Conservation (phyloP, 2,329 filamentous ascomycete species). For the Penicillium sp. region DNA sequence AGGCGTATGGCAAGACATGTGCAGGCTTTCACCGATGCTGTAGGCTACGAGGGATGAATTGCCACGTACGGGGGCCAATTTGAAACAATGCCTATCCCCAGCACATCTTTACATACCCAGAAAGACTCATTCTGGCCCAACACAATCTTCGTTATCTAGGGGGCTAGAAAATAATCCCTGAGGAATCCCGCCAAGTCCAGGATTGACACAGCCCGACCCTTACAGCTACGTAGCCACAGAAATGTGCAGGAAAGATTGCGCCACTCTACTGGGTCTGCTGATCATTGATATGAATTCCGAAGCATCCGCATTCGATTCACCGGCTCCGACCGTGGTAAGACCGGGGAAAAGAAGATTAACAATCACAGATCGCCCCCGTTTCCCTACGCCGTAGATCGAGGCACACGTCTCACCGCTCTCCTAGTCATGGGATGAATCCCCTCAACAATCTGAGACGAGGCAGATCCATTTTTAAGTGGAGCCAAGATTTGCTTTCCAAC, state of each 20-base stretch:
- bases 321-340: background rate
- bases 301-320: background rate
- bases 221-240: background rate
- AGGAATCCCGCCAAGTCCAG: conserved; percentile 9
- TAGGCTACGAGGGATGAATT: background rate
- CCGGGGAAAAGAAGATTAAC: background rate
- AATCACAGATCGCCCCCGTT: background rate
- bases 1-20: background rate
- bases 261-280: conserved; percentile 2
- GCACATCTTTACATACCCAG: background rate
- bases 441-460: conserved; percentile 4
- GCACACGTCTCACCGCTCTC: conserved; percentile 4
- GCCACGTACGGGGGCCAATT: background rate
- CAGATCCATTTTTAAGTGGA: background rate
- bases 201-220: conserved; percentile 5
- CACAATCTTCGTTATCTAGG: conserved; percentile 1
- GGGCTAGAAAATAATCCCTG: conserved; percentile 4
- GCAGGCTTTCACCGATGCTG: background rate
- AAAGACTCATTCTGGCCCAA: background rate
- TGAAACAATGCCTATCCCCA: background rate
- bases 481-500: background rate
- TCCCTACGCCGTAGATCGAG: background rate
- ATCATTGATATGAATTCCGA: conserved; percentile 5
- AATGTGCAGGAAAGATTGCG: conserved; percentile 1
- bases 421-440: background rate